Evolutionary conservation across 306 rosid species (phyloP), one percentile per base, ranked within the genome.

Genomic region (Acacia crassicarpa): DNA sequence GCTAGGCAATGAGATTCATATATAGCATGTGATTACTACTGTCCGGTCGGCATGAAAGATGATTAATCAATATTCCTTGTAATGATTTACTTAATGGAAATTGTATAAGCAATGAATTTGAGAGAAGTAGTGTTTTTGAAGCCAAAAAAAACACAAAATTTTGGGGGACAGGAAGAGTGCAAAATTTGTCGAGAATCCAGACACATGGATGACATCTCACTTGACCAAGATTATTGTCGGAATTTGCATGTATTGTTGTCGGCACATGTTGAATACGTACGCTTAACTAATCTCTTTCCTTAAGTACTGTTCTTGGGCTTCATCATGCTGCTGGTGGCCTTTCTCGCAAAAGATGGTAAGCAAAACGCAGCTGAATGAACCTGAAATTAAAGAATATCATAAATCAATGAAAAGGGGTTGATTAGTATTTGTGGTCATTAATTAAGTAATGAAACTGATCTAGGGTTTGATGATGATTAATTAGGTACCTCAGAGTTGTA

Each of bases 291-390:
- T 58, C 48, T 53, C 16, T 70, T 49, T 71, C 72, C 46, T 53
- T 75, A 74, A 56, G 46, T 77, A 38, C 85, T 54, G 76, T 66
- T 79, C 33, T 54, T 58, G 70, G 78, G 72, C 67, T 74, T 54
- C 14, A 67, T 61, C 13, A 59, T 40, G 73, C 8, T 71, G 75
- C 10, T 10, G 3, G 19, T 22, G 45, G 51, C 80, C 81, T 85
- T 90, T 77, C 84, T 92, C n/a, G 86, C 89, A 79, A 90, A 92
- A 41, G 97, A 85, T 67, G 97, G 97, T 87, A 92, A 87, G 82
- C 94, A 87, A 85, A 92, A 92, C 12, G 62, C 27, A n/a, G 62
- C 62, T 20, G 62, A 20, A n/a, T 62, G 40, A 62, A 62, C 35
- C 38, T 12, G 35, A 23, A 61, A 38, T 44, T 44, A 9, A 51